Evolutionary conservation across 768 basidiomycete genomes (phyloP), one percentile per base, ranked within the genome.

Genomic region (Suillus hirtellus): DNA sequence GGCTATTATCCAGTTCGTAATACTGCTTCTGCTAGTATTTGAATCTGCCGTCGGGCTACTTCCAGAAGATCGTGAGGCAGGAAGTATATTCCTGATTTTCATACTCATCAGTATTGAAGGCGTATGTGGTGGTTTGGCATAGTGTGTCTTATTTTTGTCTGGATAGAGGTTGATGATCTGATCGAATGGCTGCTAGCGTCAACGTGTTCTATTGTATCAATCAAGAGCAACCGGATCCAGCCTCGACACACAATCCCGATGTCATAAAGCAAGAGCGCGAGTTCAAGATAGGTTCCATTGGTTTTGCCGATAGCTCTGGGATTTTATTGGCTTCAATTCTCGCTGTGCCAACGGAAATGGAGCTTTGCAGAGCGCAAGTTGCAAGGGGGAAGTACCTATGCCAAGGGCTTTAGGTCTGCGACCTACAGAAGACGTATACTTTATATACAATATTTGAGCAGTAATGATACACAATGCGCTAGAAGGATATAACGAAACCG

Each of bases 221-320:
- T 62, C 90, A 91, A 66, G 90, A 91, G 67, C 80, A 78, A 4
- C 83, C 81, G 7, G 80, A 84, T 64, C 73, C 82, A 6, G 74
- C 77, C 35, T 74, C 78, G 19, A 75, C 74, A 59, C 78, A 82
- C 62, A 83, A 87, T 65, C 69, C 78, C 44, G 89, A 90, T 70
- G 81, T 85, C 44, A 79, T 82, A 34, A 82, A 84, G 70, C 92
- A 94, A 72, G 90, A 91, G 70, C 83, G 87, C 52, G 94, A 95
- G 76, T 95, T 95, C 78, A 88, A 87, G 81, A 96, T 96, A 60
- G 93, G 93, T 7, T 90, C 90, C 3, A 88, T 96, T 52, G 95
- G 95, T 1, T 89, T 95, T 64, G 82, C 92, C 7, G 94, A 96
- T 72, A 89, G 89, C 34, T 80, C 84, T 17, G 93, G 93, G 0